Evolutionary conservation across 2,329 filamentous ascomycete species (phyloP).

Genomic region (Cladobotryum protrusum): DNA sequence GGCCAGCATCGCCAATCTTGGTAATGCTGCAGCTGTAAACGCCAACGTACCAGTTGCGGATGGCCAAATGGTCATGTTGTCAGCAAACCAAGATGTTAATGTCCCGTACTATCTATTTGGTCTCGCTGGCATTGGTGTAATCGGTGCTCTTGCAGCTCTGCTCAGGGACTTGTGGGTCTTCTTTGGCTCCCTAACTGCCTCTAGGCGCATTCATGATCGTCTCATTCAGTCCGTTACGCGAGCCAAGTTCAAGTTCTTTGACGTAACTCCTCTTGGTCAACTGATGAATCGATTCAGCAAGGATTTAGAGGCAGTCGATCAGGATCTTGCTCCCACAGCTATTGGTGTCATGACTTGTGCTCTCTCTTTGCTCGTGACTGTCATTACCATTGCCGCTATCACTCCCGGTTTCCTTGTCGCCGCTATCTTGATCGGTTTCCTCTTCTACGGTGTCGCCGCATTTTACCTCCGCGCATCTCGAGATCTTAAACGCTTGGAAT

Average conservation of each 20-base stretch:
- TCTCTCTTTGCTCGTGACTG: conserved; percentile 70
- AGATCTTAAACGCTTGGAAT: conserved; percentile 91
- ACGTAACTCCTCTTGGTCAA: conserved; percentile 89
- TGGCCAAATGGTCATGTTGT: conserved; percentile 10
- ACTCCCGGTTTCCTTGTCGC: conserved; percentile 89
- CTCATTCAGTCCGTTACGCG: conserved; percentile 75
- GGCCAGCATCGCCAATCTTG: conserved; percentile 33
- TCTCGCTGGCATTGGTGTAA: conserved; percentile 72
- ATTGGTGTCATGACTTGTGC: conserved; percentile 65
- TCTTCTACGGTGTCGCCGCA: conserved; percentile 77
- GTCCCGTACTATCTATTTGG: conserved; percentile 76
- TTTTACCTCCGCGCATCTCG: conserved; percentile 92
- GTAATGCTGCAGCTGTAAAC: conserved; percentile 19
- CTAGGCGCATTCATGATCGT: conserved; percentile 71
- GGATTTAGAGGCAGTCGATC: conserved; percentile 89
- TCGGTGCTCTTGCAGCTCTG: conserved; percentile 76
- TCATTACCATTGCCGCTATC: conserved; percentile 78
- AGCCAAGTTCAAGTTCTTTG: conserved; percentile 96
- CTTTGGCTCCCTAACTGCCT: conserved; percentile 83
- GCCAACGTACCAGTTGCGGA: conserved; percentile 1
- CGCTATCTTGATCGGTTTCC: conserved; percentile 71
- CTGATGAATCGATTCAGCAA: conserved; percentile 99
- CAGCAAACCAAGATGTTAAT: conserved; percentile 54
- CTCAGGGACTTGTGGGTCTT: conserved; percentile 84
- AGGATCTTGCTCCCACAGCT: conserved; percentile 89